Evolutionary conservation across 202 grass and related monocot genomes (phyloP).

Genomic region (Zoysia matrella): DNA sequence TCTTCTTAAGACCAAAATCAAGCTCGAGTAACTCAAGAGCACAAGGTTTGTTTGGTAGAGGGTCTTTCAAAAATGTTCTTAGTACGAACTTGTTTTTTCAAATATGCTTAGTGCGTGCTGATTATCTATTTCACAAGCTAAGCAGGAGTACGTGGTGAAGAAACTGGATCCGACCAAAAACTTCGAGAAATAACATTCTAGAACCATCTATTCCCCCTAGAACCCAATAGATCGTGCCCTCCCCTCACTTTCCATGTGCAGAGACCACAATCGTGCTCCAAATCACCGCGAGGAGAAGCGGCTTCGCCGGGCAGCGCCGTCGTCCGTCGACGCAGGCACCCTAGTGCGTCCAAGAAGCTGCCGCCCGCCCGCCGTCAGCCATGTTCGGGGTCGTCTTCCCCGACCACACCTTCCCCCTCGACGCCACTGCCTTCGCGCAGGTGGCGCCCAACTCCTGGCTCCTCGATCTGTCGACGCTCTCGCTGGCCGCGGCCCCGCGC

Average conservation of each 20-base stretch:
- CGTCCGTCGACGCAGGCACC: not conserved
- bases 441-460: constrained; percentile 83
- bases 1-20: no score
- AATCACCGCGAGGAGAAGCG: not conserved
- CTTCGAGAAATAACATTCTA: constrained; percentile 38
- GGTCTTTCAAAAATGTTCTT: no score
- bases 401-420: constrained; percentile 83
- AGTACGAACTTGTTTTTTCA: no score
- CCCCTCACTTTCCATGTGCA: not conserved
- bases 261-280: not conserved
- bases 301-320: constrained; percentile 1
- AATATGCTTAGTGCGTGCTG: no score
- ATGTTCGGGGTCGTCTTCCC: constrained; percentile 98
- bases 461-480: constrained; percentile 69
- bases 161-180: not conserved
- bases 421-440: constrained; percentile 72
- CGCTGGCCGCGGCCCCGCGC: constrained; percentile 55
- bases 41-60: no score
- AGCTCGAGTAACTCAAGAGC: no score
- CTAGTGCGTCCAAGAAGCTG: constrained; percentile 22
- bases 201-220: constrained; percentile 43
- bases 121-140: no score
- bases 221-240: constrained; percentile 21
- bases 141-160: no score
- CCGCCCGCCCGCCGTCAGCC: not conserved